Evolutionary conservation across 2,329 filamentous ascomycete species (phyloP).

Genomic region (Ceratocystis ficicola): DNA sequence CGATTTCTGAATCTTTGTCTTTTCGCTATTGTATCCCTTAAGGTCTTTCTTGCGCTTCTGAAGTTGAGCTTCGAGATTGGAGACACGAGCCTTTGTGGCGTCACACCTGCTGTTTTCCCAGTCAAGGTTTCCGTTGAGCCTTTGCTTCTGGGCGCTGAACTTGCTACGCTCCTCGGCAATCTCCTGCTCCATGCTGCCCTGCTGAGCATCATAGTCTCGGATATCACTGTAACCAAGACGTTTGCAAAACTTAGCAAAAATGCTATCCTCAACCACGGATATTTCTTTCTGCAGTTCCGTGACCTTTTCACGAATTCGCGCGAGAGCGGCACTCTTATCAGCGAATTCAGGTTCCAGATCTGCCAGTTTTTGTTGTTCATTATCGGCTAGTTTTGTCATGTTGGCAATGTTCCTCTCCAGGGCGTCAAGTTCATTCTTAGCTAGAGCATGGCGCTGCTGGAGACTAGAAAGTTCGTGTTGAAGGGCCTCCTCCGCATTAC

Average conservation of each 20-base stretch:
- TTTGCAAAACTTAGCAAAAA: constrained; percentile 77
- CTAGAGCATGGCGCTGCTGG: constrained; percentile 60
- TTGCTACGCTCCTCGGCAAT: constrained; percentile 74
- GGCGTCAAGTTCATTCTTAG: constrained; percentile 62
- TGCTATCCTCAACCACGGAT: constrained; percentile 69
- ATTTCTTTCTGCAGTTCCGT: constrained; percentile 51
- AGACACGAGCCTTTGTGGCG: constrained; percentile 56
- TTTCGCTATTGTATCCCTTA: constrained; percentile 56
- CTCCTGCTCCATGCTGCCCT: constrained; percentile 85
- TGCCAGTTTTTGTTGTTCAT: constrained; percentile 58
- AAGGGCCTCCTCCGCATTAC: constrained; percentile 66
- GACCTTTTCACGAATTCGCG: constrained; percentile 41
- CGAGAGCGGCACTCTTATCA: constrained; percentile 57
- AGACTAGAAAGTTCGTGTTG: constrained; percentile 69
- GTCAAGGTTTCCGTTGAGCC: constrained; percentile 49
- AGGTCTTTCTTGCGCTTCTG: constrained; percentile 58
- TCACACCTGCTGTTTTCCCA: constrained; percentile 44
- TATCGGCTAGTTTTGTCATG: constrained; percentile 69
- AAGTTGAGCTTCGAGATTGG: constrained; percentile 53
- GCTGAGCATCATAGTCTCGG: constrained; percentile 83
- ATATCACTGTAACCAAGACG: constrained; percentile 80
- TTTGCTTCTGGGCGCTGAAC: constrained; percentile 73
- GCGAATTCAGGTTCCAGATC: constrained; percentile 68
- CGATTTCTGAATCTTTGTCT: constrained; percentile 59
- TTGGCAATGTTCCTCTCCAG: constrained; percentile 73